Percentiles rank a stretch among this genome's conserved stretches.
Conservation (phyloP, 2,329 filamentous ascomycete species). For the Alternaria arbusti region DNA sequence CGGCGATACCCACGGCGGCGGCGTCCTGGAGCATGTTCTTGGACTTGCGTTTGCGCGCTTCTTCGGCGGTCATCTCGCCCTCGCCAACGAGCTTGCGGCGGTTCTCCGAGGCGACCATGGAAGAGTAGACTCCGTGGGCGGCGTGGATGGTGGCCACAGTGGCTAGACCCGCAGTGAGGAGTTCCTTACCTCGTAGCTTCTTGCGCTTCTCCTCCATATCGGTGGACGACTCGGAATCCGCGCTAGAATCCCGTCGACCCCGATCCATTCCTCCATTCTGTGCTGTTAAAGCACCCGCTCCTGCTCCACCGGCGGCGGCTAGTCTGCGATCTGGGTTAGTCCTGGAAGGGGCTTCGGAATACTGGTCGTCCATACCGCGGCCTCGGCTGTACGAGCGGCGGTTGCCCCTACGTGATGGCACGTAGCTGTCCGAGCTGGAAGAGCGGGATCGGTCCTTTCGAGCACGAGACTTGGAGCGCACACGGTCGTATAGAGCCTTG, state of each 20-base stretch:
- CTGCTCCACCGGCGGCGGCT: constrained; percentile 45
- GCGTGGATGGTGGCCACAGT: constrained; percentile 74
- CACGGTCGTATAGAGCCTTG: constrained; percentile 61
- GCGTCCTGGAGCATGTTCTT: constrained; percentile 70
- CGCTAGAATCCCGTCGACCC: constrained; percentile 30
- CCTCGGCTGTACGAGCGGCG: constrained; percentile 47
- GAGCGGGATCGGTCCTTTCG: constrained; percentile 48
- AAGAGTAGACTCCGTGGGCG: constrained; percentile 68
- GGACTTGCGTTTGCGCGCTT: constrained; percentile 67
- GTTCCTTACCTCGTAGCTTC: constrained; percentile 70
- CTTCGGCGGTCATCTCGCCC: constrained; percentile 67
- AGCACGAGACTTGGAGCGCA: constrained; percentile 61
- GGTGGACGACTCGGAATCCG: constrained; percentile 60
- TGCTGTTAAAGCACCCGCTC: constrained; percentile 44
- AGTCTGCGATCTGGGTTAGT: constrained; percentile 49
- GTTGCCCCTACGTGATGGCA: constrained; percentile 55
- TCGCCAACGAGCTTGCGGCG: constrained; percentile 65
- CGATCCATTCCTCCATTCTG: constrained; percentile 26
- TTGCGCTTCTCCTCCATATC: constrained; percentile 69
- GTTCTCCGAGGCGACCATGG: constrained; percentile 68
- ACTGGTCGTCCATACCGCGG: constrained; percentile 54
- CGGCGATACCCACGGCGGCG: constrained; percentile 70
- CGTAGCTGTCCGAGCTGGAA: constrained; percentile 59
- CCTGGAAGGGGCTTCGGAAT: constrained; percentile 44
- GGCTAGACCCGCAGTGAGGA: constrained; percentile 69